A percentile compares a stretch with the other conserved stretches of the same genome.
Conservation (phyloP, 306 rosid genomes). For the Acacia confusa region DNA sequence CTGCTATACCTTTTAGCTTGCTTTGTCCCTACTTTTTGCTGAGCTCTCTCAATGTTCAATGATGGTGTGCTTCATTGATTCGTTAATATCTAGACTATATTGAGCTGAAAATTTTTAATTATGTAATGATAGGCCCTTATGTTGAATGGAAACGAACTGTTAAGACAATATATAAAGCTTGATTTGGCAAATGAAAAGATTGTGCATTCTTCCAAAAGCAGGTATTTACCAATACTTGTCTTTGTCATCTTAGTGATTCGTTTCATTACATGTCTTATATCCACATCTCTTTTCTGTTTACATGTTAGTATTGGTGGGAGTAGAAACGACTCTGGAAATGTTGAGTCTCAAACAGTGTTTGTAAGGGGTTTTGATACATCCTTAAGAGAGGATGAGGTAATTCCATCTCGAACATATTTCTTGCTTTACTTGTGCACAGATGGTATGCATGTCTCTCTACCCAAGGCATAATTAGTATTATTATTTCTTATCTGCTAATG, state of each 20-base stretch:
- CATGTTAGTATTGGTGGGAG: conserved; percentile 28
- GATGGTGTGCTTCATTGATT: neutral
- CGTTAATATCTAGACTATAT: neutral
- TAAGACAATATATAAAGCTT: conserved; percentile 52
- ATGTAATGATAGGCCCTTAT: conserved; percentile 44
- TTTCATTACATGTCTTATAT: conserved; percentile 9
- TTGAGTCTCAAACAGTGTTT: conserved; percentile 40
- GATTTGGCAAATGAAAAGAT: conserved; percentile 63
- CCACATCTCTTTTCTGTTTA: neutral
- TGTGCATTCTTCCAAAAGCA: conserved; percentile 45
- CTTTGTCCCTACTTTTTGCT: neutral
- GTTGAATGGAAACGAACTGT: conserved; percentile 39
- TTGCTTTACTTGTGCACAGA: conserved; percentile 3
- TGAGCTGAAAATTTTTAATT: neutral
- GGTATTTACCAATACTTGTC: conserved; percentile 38
- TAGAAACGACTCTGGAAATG: conserved; percentile 47
- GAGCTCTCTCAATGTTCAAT: neutral
- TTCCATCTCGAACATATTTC: neutral
- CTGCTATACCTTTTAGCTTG: neutral
- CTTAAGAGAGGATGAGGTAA: conserved; percentile 61
- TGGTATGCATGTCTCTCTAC: neutral
- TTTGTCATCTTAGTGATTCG: neutral
- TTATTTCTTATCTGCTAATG: neutral
- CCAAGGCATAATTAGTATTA: conserved; percentile 3
- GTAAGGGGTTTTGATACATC: conserved; percentile 60